Evolutionary conservation across 306 rosid species (phyloP), one percentile per base, ranked within the genome.

Genomic region (Cyamopsis tetragonoloba): DNA sequence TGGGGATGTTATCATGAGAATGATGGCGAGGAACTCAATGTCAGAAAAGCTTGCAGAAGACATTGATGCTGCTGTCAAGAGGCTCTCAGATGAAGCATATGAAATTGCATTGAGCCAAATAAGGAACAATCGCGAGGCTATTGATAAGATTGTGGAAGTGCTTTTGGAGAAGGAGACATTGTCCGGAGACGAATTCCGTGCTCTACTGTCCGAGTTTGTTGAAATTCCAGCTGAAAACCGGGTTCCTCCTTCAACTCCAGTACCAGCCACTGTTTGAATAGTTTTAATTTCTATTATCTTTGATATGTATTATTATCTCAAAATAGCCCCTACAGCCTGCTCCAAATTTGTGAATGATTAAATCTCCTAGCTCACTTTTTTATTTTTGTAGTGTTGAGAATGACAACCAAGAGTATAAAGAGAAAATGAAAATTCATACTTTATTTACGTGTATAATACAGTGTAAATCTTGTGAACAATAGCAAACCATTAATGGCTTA

Each of bases 11-110:
- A 87, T 91, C 72, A 91, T 91, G 98, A 85, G 98, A 78, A 91
- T 89, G 98, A 91, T 91, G 98, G 98, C 96, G 34, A 89, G 98
- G 79, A 91, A 91, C 83, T 91, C 98, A 7, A 91, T 91, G 98
- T 91, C 98, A 0, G 96, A 91, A 70, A 89, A 64, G 77, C 98
- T 91, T 17, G 98, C 98, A 4, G 92, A 83, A 84, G 98, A 91
- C 82, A 91, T 91, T 7, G 98, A 91, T 58, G 12, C 82, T 20
- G 95, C 98, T 7, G 68, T 87, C 65, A 91, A 91, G 87, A 87
- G 74, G 66, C 1, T 91, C 66, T 86, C 96, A 14, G 98, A 88
- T 35, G 85, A 87, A 54, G 98, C 95, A 19, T 87, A 88, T 19
- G 82, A 74, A 80, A 82, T 88, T 31, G 95, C 98, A 15, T 70